phyloP scores from a whole-genome alignment of 768 basidiomycete genomes.

The Lactifluus subvellereus region DNA sequence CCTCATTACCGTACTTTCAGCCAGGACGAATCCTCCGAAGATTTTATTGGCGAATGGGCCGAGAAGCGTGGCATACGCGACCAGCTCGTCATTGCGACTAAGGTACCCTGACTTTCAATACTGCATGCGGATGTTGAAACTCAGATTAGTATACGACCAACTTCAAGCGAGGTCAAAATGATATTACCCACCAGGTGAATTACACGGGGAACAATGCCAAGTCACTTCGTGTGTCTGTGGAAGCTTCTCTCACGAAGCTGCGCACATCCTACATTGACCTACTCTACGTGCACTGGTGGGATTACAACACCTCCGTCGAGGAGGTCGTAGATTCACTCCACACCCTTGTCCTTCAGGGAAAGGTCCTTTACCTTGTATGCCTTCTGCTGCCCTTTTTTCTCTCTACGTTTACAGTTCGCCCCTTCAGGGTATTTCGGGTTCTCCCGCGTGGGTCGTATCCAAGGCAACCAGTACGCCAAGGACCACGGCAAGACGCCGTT shows the following conservation, averaged over 20 bases:
- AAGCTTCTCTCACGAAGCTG: slow-evolving; percentile 43
- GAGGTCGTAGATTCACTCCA: slow-evolving; percentile 54
- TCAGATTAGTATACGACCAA: neutral
- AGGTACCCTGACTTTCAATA: slow-evolving; percentile 26
- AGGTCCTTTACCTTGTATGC: slow-evolving; percentile 37
- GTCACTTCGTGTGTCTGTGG: slow-evolving; percentile 35
- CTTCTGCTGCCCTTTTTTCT: neutral
- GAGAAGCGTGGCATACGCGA: slow-evolving; percentile 39
- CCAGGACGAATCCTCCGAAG: slow-evolving; percentile 53
- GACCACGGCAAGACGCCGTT: slow-evolving; percentile 36
- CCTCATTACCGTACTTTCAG: slow-evolving; percentile 25
- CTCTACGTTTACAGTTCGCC: neutral
- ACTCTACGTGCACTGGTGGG: slow-evolving; percentile 46
- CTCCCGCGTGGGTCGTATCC: slow-evolving; percentile 37
- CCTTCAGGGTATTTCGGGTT: slow-evolving; percentile 23
- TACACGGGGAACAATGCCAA: slow-evolving; percentile 42
- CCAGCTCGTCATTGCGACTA: slow-evolving; percentile 45
- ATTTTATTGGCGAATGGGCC: slow-evolving; percentile 47
- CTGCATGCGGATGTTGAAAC: slow-evolving; percentile 16
- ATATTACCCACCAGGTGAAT: slow-evolving; percentile 28
- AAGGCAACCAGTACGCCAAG: slow-evolving; percentile 38
- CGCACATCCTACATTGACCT: slow-evolving; percentile 44
- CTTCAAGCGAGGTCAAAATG: slow-evolving; percentile 25
- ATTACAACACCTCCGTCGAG: slow-evolving; percentile 45
- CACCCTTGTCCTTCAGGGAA: slow-evolving; percentile 43